Evolutionary conservation across 768 basidiomycete species (phyloP).

Genomic region (Rubroboletus satanas): DNA sequence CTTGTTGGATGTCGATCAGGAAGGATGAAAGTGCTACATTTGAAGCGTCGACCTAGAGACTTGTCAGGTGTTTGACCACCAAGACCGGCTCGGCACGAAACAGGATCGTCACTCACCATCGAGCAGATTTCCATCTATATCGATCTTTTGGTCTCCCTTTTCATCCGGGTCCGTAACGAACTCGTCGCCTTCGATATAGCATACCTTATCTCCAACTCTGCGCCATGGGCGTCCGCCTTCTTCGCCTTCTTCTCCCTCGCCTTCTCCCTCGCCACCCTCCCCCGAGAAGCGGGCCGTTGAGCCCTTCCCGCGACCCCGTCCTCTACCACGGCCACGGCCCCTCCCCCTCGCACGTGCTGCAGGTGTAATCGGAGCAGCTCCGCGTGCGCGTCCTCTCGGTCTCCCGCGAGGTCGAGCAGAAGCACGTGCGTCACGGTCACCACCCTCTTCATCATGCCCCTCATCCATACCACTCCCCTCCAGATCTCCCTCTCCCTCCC

Average conservation of each 20-base stretch:
- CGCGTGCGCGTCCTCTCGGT: slow-evolving; percentile 38
- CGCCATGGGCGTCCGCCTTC: slow-evolving; percentile 62
- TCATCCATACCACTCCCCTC: slow-evolving; percentile 33
- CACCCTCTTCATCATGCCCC: slow-evolving; percentile 30
- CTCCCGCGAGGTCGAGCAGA: slow-evolving; percentile 35
- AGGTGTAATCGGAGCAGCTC: slow-evolving; percentile 28
- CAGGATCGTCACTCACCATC: slow-evolving; percentile 56
- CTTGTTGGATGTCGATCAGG: slow-evolving; percentile 80
- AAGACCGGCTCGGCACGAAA: background rate
- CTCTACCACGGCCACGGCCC: slow-evolving; percentile 42
- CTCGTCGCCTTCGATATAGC: slow-evolving; percentile 86
- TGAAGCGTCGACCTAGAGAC: slow-evolving; percentile 74
- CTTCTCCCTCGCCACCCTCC: slow-evolving; percentile 39
- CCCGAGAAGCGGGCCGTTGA: slow-evolving; percentile 23
- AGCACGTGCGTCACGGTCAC: slow-evolving; percentile 33
- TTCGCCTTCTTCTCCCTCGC: slow-evolving; percentile 38
- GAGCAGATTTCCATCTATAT: slow-evolving; percentile 74
- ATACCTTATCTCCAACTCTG: slow-evolving; percentile 68
- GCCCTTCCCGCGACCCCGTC: slow-evolving; percentile 36
- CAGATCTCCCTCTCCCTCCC: slow-evolving; percentile 26
- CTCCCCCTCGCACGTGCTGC: slow-evolving; percentile 30
- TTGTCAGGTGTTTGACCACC: background rate
- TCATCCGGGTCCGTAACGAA: slow-evolving; percentile 77
- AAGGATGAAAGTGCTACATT: slow-evolving; percentile 83
- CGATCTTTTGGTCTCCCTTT: slow-evolving; percentile 91